Evolutionary conservation across 441 rosid genomes (phyloP).

Genomic region (Flueggea neowawraea): DNA sequence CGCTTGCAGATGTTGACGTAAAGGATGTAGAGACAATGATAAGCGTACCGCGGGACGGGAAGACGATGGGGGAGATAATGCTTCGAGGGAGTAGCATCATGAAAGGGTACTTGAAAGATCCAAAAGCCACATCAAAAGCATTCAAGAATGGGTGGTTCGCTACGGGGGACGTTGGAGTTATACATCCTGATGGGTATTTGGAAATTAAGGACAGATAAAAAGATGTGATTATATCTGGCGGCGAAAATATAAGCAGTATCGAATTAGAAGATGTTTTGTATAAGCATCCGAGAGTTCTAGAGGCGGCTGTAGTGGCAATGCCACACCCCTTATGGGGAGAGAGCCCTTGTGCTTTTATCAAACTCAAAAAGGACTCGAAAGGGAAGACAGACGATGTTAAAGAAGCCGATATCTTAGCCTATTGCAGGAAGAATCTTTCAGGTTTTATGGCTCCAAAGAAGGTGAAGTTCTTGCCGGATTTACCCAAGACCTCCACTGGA

Average conservation of each 20-base stretch:
- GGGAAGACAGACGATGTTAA: not conserved
- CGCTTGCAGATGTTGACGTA: conserved; percentile 5
- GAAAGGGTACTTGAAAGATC: conserved; percentile 12
- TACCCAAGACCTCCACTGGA: conserved; percentile 5
- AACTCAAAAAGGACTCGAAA: not conserved
- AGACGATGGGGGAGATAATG: conserved; percentile 7
- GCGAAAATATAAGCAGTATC: conserved; percentile 15
- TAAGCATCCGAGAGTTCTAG: conserved; percentile 4
- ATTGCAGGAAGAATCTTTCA: conserved; percentile 5
- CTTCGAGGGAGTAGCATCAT: conserved; percentile 7
- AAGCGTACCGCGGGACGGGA: conserved; percentile 9
- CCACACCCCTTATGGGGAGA: conserved; percentile 10
- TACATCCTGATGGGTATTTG: conserved; percentile 11
- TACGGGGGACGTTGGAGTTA: conserved; percentile 11
- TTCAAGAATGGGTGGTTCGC: conserved; percentile 9
- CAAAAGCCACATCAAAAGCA: conserved; percentile 2
- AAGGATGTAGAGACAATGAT: not conserved
- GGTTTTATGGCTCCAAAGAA: conserved; percentile 12
- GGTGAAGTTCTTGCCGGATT: conserved; percentile 3
- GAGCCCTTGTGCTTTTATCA: conserved; percentile 10
- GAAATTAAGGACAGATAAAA: conserved; percentile 15
- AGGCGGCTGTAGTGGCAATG: conserved; percentile 14
- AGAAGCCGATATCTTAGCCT: not conserved
- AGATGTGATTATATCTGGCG: conserved; percentile 10
- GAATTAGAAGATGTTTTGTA: conserved; percentile 7